Base-by-base conservation (phyloP, 2,329 filamentous ascomycete species). In the Dendryphion nanum region DNA sequence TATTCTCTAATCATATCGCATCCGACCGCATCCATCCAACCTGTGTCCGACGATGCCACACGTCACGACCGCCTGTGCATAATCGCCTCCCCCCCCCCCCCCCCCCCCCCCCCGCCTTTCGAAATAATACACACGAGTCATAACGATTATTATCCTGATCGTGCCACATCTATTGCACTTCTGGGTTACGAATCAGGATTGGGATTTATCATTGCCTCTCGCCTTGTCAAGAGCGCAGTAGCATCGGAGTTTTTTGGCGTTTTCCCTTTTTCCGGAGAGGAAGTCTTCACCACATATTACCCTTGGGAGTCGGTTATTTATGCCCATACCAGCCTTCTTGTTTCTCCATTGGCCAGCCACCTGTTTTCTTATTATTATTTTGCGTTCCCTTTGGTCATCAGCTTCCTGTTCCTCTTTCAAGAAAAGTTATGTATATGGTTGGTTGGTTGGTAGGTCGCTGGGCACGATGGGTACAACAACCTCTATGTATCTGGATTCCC, bases 1-100 rank as follows among this genome's bases (percentile, higher is more conserved):
- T 53, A 97, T 98, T 67, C 81, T 98, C 55, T 75, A 57, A 50
- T 30, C 32, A 30, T 39, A 30, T 2, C 20, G 18, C 34, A 29
- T 30, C 30, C 20, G n/a, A n/a, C n/a, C n/a, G n/a, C n/a, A n/a
- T n/a, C n/a, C n/a, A n/a, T n/a, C 13, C 34, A 8, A 26, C 23
- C 33, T 34, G 18, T 21, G 36, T 30, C 43, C 47, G 48, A 45
- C 38, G 41, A 44, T 32, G 37, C 31, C 47, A 52, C 47, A 50
- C 48, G 44, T 57, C 53, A 45, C 14, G 30, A 18, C 51, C 47
- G 49, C 47, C 50, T 59, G 56, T 60, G 51, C 55, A 61, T 58
- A 63, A n/a, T 18, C 46, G 37, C 46, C 41, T 42, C 41, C 41
- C 43, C 45, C 31, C 37, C 10, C 23, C 23, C n/a, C 23, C n/a